phyloP scores from a whole-genome alignment of 345 rosid species.

The Citrus hindsii region DNA sequence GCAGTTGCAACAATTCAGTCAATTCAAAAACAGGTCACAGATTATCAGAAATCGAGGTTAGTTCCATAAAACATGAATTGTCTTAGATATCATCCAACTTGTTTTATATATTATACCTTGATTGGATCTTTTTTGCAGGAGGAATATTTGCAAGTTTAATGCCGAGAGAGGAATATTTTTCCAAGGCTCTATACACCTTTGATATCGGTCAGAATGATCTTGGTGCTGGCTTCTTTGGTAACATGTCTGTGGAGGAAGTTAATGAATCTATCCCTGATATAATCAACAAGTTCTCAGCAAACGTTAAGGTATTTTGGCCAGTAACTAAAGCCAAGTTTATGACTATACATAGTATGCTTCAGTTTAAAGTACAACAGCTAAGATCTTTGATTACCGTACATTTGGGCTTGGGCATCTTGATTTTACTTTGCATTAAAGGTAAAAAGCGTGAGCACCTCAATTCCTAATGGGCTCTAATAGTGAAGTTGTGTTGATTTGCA shows the following conservation, averaged over 20 bases:
- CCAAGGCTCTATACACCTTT: slow-evolving; percentile 45
- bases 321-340: not conserved
- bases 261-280: slow-evolving; percentile 40
- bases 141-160: slow-evolving; percentile 27
- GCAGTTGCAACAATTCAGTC: slow-evolving; percentile 44
- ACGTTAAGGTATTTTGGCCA: slow-evolving; percentile 28
- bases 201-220: slow-evolving; percentile 71
- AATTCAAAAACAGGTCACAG: slow-evolving; percentile 37
- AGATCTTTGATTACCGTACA: not conserved
- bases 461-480: too few relatives aligned
- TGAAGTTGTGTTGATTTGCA: slow-evolving; percentile 14
- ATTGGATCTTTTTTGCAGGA: slow-evolving; percentile 19
- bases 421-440: too few relatives aligned
- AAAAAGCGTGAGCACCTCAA: too few relatives aligned
- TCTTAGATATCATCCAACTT: not conserved
- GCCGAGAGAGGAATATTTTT: slow-evolving; percentile 37
- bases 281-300: slow-evolving; percentile 28
- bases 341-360: too few relatives aligned
- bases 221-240: slow-evolving; percentile 28
- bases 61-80: not conserved
- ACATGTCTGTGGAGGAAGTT: slow-evolving; percentile 34
- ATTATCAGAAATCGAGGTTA: slow-evolving; percentile 40
- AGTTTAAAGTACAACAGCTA: not conserved
- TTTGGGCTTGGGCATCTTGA: too few relatives aligned
- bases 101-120: not conserved